phyloP scores from a whole-genome alignment of 208 protist genomes.

The Trypanosoma cruzi region DNA sequence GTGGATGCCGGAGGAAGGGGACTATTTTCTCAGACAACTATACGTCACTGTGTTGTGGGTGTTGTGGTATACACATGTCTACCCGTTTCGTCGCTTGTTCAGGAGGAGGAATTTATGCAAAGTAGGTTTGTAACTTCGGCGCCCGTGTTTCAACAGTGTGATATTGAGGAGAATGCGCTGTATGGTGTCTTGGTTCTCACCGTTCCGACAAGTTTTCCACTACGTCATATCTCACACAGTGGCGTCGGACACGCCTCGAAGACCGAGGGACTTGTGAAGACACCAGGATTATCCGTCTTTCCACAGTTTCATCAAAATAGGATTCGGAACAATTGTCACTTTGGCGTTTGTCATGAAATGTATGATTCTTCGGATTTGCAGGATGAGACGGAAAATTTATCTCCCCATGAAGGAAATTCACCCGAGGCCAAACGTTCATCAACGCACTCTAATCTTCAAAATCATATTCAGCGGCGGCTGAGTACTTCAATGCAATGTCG shows the following conservation, averaged over 20 bases:
- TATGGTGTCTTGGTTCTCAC: slow-evolving; percentile 80
- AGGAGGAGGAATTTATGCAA: slow-evolving; percentile 43
- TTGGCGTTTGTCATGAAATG: slow-evolving; percentile 84
- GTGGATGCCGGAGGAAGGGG: slow-evolving; percentile 66
- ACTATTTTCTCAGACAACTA: slow-evolving; percentile 27
- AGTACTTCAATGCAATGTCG: not conserved
- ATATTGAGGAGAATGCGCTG: slow-evolving; percentile 71
- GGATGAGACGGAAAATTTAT: not conserved
- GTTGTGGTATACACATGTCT: slow-evolving; percentile 63
- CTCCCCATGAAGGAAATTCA: not conserved
- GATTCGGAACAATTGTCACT: slow-evolving; percentile 74
- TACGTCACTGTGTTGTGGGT: slow-evolving; percentile 57
- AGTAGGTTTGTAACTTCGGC: slow-evolving; percentile 44
- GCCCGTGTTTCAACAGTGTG: slow-evolving; percentile 59
- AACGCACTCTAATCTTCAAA: too few relatives aligned
- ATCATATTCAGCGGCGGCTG: not conserved
- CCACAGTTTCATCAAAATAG: slow-evolving; percentile 62
- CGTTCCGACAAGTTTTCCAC: slow-evolving; percentile 46
- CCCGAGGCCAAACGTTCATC: too few relatives aligned
- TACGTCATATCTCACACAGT: slow-evolving; percentile 29
- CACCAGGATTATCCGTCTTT: slow-evolving; percentile 17
- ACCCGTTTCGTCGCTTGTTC: slow-evolving; percentile 43
- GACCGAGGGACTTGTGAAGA: slow-evolving; percentile 8
- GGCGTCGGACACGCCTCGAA: slow-evolving; percentile 12
- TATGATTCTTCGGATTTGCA: slow-evolving; percentile 21